These are phyloP conservation scores for Theobroma grandiflorum DNA, from an alignment of 441 rosid genomes.

Conservation along the genomic window DNA sequence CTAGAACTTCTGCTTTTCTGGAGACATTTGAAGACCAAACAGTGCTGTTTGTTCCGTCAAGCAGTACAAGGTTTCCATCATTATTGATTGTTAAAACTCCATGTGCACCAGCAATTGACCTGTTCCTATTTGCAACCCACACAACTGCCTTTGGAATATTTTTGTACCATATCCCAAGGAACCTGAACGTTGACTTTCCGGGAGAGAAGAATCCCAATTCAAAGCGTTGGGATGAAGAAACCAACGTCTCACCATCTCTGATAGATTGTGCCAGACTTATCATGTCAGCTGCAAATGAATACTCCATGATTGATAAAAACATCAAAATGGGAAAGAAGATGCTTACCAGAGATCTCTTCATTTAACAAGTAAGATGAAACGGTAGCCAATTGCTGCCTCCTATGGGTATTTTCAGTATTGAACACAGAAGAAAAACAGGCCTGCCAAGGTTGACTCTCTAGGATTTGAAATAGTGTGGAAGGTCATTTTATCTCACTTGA, in stretches of 20 bases:
- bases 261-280: slow-evolving; percentile 24
- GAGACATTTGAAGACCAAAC: neutral
- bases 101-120: slow-evolving; percentile 23
- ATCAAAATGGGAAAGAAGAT: slow-evolving; percentile 13
- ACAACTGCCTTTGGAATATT: slow-evolving; percentile 17
- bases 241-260: slow-evolving; percentile 36
- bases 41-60: neutral
- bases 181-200: slow-evolving; percentile 28
- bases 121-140: slow-evolving; percentile 30
- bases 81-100: slow-evolving; percentile 24
- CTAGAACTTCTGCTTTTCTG: neutral
- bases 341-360: no score
- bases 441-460: no score
- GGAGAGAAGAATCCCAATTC: slow-evolving; percentile 50
- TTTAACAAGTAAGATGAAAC: no score
- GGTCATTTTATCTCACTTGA: no score
- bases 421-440: no score
- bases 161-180: slow-evolving; percentile 47
- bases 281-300: slow-evolving; percentile 24
- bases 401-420: no score
- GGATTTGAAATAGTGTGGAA: no score
- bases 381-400: no score
- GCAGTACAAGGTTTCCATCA: neutral
- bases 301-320: neutral
- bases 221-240: slow-evolving; percentile 30